These are phyloP conservation scores for Xylaria sp. DNA, from an alignment of 2,329 filamentous ascomycete species.

Conservation along the genomic window DNA sequence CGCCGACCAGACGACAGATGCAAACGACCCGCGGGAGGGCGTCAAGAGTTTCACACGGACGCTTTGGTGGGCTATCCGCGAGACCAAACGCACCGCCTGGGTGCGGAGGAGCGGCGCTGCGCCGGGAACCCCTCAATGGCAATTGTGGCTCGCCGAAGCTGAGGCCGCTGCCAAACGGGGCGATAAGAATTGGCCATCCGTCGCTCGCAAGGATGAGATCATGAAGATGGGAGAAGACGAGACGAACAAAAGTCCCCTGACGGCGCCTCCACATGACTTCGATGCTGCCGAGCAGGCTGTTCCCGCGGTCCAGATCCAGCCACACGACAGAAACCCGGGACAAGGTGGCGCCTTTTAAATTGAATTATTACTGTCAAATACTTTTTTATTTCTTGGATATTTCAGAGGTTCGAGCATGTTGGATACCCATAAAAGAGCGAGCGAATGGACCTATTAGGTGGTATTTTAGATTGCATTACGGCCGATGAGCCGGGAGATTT, in stretches of 20 bases:
- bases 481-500: not conserved
- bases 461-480: slow-evolving; percentile 11
- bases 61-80: slow-evolving; percentile 68
- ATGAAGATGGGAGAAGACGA: slow-evolving; percentile 53
- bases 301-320: slow-evolving; percentile 38
- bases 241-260: slow-evolving; percentile 4
- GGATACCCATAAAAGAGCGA: slow-evolving; percentile 31
- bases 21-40: slow-evolving; percentile 53
- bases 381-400: slow-evolving; percentile 13
- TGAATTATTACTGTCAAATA: not conserved
- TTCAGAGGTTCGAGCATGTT: slow-evolving; percentile 22
- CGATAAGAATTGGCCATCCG: slow-evolving; percentile 58
- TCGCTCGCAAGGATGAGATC: slow-evolving; percentile 61
- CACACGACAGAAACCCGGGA: slow-evolving; percentile 11
- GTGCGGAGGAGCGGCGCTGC: slow-evolving; percentile 62
- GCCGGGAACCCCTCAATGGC: slow-evolving; percentile 64
- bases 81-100: slow-evolving; percentile 65
- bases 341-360: slow-evolving; percentile 33
- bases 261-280: slow-evolving; percentile 14
- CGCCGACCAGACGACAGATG: slow-evolving; percentile 51
- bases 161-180: slow-evolving; percentile 52
- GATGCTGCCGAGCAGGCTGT: slow-evolving; percentile 39
- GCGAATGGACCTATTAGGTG: not conserved
- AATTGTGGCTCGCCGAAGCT: slow-evolving; percentile 64
- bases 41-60: slow-evolving; percentile 64